Conservation (phyloP, 164 flowering plant genomes). For the Aristolochia contorta region DNA sequence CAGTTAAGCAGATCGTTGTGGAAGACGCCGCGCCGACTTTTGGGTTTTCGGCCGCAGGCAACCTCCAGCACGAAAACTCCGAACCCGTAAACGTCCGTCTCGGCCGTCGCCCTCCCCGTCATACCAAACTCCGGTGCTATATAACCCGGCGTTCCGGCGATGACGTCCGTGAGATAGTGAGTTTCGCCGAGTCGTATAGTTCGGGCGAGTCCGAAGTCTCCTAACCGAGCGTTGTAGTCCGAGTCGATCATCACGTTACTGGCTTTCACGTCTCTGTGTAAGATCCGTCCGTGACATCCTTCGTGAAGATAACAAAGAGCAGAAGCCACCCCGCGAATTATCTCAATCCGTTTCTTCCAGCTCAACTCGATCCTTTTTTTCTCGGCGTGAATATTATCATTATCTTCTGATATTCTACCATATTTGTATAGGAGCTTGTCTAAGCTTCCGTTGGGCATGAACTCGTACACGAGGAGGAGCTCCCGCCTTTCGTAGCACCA, state of each 20-base stretch:
- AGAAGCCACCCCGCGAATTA: slow-evolving; percentile 24
- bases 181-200: slow-evolving; percentile 14
- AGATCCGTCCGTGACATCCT: slow-evolving; percentile 16
- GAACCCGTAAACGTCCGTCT: slow-evolving; percentile 10
- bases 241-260: slow-evolving; percentile 28
- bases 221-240: slow-evolving; percentile 17
- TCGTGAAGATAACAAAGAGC: slow-evolving; percentile 20
- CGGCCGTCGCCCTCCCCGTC: slow-evolving; percentile 3
- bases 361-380: slow-evolving; percentile 6
- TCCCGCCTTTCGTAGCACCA: slow-evolving; percentile 55
- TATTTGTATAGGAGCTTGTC: slow-evolving; percentile 36
- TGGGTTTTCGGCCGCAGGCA: slow-evolving; percentile 26
- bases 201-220: slow-evolving; percentile 29
- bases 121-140: slow-evolving; percentile 10
- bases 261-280: slow-evolving; percentile 24
- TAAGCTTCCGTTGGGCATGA: slow-evolving; percentile 55
- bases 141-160: slow-evolving; percentile 37
- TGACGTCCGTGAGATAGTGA: slow-evolving; percentile 19
- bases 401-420: background rate
- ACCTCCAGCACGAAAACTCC: slow-evolving; percentile 21
- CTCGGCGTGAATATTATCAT: no score
- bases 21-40: background rate
- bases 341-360: slow-evolving; percentile 37
- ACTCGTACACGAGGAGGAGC: slow-evolving; percentile 53
- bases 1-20: slow-evolving; percentile 12